Conservation (phyloP, 345 rosid species). For the Eucalyptus polyanthemos region DNA sequence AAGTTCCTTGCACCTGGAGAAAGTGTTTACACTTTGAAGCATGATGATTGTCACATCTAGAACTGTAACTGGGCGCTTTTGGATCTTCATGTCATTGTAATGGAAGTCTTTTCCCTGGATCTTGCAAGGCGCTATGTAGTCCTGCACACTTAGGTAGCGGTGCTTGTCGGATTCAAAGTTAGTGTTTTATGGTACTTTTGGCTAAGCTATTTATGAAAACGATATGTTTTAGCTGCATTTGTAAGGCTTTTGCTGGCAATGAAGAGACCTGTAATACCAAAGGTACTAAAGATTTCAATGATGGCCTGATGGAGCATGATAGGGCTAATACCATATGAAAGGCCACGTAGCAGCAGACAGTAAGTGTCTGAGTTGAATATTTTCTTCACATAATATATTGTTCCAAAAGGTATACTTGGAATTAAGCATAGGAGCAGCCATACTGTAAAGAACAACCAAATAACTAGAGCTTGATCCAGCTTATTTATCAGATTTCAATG, state of each 20-base stretch:
- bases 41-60: neutral
- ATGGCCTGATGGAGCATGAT: constrained; percentile 90
- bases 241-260: neutral
- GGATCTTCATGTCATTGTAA: neutral
- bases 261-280: neutral
- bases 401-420: neutral
- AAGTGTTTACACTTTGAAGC: neutral
- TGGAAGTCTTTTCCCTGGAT: neutral
- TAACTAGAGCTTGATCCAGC: neutral
- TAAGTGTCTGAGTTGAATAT: constrained; percentile 75
- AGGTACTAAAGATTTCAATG: neutral
- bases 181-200: neutral
- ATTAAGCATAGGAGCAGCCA: neutral
- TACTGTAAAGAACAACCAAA: neutral
- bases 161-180: neutral
- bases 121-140: neutral
- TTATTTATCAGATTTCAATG: neutral
- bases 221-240: neutral
- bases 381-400: neutral
- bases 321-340: constrained; percentile 90
- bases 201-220: neutral
- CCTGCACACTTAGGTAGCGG: neutral
- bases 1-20: neutral
- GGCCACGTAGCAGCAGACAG: constrained; percentile 95
- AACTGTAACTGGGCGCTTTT: neutral